Base-by-base conservation (phyloP, 2,329 filamentous ascomycete genomes). In the Penicillium aurantiogriseum region DNA sequence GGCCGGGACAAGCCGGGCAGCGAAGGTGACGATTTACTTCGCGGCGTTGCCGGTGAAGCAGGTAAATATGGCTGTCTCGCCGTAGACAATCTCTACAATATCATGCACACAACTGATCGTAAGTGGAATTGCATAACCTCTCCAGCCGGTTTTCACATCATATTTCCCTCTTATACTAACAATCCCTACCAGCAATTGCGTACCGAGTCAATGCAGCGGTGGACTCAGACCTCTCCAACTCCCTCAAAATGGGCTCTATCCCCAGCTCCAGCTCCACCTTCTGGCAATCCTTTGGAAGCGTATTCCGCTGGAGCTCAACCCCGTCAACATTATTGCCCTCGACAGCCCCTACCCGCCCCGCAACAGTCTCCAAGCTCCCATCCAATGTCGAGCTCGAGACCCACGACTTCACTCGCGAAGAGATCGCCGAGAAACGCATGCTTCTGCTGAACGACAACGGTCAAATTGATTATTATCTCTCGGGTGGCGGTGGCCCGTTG, bases 71-170 rank as follows among this genome's bases (percentile, higher is more conserved):
- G 94, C 19, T 97, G 94, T 72, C 79, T 97, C 29, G 91, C 93
- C 0, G 89, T 97, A 1, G 91, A 97, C 76, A 99, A 97, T 71
- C 84, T 99, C 56, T 99, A 97, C 80, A 99, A 99, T 68, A 84
- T 99, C 62, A 85, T 97, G 70, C 86, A 88, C 64, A 83, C 84
- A 35, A 88, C 87, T 59, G 86, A 89, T 61, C 86, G 76, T 78
- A 71, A 58, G 74, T 62, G 11, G 27, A 35, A 35, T n/a, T 23
- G 19, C 8, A 19, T 15, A 25, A 3, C 15, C n/a, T 42, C 13
- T 29, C 15, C 1, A 44, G 6, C 9, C 9, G 25, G n/a, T 3
- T 8, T n/a, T 31, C 21, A 27, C 15, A 5, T 21, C 21, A 15
- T 44, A 9, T 21, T 31, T 27, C 23, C 7, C 6, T 29, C 7